Evolutionary conservation across 306 rosid genomes (phyloP).

Genomic region (Arachis stenosperma): DNA sequence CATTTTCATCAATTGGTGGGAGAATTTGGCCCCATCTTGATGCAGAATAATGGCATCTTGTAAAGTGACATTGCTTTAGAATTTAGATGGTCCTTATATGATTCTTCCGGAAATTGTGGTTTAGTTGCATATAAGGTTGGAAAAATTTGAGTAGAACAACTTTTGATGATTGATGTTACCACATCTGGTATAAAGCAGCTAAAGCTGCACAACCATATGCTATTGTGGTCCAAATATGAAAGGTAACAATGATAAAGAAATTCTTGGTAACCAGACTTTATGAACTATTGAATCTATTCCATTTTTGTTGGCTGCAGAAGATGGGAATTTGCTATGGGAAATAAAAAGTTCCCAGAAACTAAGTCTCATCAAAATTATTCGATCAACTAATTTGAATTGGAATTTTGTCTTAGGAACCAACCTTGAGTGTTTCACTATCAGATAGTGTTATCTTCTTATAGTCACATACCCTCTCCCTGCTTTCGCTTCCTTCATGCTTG

Average conservation of each 20-base stretch:
- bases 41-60: constrained; percentile 45
- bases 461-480: constrained; percentile 3
- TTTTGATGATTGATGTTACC: constrained; percentile 36
- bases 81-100: constrained; percentile 36
- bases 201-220: constrained; percentile 21
- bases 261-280: constrained; percentile 31
- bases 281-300: constrained; percentile 34
- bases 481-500: background rate
- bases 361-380: constrained; percentile 18
- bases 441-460: background rate
- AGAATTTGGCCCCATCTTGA: constrained; percentile 46
- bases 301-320: constrained; percentile 35
- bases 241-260: constrained; percentile 36
- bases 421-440: background rate
- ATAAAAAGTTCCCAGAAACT: background rate
- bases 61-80: constrained; percentile 42
- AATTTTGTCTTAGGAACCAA: constrained; percentile 28
- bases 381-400: constrained; percentile 2
- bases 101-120: constrained; percentile 42
- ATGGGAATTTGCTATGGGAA: constrained; percentile 7
- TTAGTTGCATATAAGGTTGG: constrained; percentile 34
- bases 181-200: constrained; percentile 22
- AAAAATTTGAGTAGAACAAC: constrained; percentile 19
- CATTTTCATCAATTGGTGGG: constrained; percentile 38
- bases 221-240: constrained; percentile 44